These are phyloP conservation scores for Penicillium bialowiezense DNA, from an alignment of 495 filamentous ascomycete species.

Conservation along the genomic window DNA sequence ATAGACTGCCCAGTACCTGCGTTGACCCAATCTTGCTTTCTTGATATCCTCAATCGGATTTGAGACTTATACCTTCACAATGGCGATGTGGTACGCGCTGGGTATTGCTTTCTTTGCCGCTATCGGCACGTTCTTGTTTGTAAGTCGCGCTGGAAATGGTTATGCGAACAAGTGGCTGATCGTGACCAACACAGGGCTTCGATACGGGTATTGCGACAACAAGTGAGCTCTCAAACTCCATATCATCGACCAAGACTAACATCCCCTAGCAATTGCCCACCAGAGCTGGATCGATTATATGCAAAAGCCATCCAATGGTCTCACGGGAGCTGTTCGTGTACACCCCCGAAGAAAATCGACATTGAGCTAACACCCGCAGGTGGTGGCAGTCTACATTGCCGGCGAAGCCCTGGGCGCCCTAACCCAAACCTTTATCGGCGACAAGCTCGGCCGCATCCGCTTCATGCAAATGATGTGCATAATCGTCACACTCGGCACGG, in stretches of 20 bases:
- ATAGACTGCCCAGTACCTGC: background rate
- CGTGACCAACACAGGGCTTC: constrained; percentile 41
- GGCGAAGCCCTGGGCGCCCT: constrained; percentile 55
- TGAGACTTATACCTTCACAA: constrained; percentile 17
- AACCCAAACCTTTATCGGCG: constrained; percentile 51
- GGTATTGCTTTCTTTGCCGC: constrained; percentile 53
- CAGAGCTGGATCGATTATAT: constrained; percentile 61
- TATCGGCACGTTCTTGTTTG: constrained; percentile 57
- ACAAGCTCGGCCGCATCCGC: constrained; percentile 54
- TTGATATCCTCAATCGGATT: background rate
- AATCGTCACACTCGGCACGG: constrained; percentile 54
- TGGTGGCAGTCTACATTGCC: constrained; percentile 59
- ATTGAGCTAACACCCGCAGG: constrained; percentile 19
- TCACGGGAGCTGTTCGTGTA: constrained; percentile 56
- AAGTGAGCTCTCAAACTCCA: constrained; percentile 36
- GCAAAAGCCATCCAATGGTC: constrained; percentile 48
- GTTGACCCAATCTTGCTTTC: background rate
- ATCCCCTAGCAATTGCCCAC: constrained; percentile 52
- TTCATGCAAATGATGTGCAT: constrained; percentile 59
- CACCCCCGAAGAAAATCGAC: background rate
- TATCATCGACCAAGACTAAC: constrained; percentile 7
- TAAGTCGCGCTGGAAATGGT: constrained; percentile 24
- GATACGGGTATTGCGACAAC: constrained; percentile 60
- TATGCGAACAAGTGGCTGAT: background rate
- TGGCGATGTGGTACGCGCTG: constrained; percentile 43